Evolutionary conservation across 192 early-diverging fungal genomes (phyloP).

Genomic region (Linnemannia schmuckeri): DNA sequence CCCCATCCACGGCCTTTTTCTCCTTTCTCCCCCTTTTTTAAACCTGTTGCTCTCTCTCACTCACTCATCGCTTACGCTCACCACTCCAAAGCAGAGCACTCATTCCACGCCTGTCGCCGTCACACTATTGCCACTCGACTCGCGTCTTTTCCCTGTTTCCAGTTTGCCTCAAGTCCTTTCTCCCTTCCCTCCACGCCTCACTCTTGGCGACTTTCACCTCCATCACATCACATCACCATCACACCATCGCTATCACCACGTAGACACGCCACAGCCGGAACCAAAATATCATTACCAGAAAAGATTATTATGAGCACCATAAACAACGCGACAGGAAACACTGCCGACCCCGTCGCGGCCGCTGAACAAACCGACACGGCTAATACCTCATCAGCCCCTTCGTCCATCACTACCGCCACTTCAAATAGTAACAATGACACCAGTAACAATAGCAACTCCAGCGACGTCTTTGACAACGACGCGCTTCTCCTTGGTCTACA

Average conservation of each 20-base stretch:
- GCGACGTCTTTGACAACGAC: neutral
- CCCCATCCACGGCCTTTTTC: neutral
- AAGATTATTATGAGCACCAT: slow-evolving; percentile 18
- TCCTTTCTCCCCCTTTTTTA: neutral
- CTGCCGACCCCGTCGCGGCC: neutral
- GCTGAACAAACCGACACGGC: neutral
- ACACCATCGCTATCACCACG: neutral
- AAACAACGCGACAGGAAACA: slow-evolving; percentile 19
- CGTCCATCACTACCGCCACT: neutral
- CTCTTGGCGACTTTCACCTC: neutral
- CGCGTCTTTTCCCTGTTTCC: neutral
- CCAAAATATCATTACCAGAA: neutral
- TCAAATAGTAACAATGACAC: neutral
- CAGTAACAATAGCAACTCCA: neutral
- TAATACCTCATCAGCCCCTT: neutral
- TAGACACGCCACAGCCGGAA: slow-evolving; percentile 1
- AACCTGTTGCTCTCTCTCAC: neutral
- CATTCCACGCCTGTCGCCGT: neutral
- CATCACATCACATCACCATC: neutral
- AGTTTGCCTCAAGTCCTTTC: no score
- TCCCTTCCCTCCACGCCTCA: neutral
- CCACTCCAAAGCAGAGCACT: neutral
- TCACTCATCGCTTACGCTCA: neutral
- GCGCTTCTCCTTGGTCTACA: neutral
- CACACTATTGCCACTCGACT: neutral